A percentile compares a stretch with the other conserved stretches of the same genome.
Conservation (phyloP, 345 rosid species). For the Eucalyptus cloeziana region DNA sequence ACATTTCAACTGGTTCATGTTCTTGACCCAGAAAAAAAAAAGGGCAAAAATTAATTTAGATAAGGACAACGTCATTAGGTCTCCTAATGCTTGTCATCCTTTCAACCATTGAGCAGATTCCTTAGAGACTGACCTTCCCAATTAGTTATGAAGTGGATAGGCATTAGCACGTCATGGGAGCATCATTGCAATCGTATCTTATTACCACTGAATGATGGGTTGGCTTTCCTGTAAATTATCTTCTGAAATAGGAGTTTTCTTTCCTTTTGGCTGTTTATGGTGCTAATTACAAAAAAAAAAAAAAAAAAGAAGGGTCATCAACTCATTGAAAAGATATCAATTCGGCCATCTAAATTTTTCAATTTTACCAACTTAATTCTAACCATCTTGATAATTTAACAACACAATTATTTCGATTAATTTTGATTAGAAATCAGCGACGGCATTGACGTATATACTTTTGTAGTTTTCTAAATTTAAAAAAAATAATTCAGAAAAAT, state of each 20-base stretch:
- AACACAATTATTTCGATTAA: fast-evolving
- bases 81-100: not conserved
- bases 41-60: not conserved
- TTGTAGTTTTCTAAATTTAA: too few species aligned
- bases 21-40: not conserved
- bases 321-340: too few species aligned
- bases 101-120: not conserved
- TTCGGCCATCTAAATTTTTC: too few species aligned
- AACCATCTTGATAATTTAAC: not conserved
- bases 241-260: not conserved
- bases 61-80: not conserved
- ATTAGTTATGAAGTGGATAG: not conserved
- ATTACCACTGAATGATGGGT: not conserved
- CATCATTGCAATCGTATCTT: not conserved
- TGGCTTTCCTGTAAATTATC: not conserved
- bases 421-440: not conserved
- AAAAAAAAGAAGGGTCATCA: too few species aligned
- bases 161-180: not conserved
- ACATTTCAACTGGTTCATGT: not conserved
- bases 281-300: not conserved
- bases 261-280: not conserved
- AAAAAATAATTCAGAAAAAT: too few species aligned
- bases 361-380: too few species aligned
- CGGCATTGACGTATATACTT: fast-evolving
- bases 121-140: not conserved